Conservation (phyloP, 2,329 filamentous ascomycete species). For the Xylaria sp. region DNA sequence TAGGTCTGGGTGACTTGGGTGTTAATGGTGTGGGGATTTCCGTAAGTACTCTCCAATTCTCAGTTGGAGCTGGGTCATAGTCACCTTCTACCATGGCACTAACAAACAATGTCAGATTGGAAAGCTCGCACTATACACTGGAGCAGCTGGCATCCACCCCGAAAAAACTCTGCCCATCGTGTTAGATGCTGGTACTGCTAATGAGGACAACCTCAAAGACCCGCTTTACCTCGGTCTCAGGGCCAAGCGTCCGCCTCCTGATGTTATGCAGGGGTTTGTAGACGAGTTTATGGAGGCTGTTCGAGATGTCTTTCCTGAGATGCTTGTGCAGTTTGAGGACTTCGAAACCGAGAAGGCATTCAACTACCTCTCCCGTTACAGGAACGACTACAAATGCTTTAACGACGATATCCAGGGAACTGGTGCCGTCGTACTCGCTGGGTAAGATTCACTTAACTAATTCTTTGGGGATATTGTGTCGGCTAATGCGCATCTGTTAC, state of each 20-base stretch:
- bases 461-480: neutral
- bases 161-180: constrained; percentile 81
- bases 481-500: constrained; percentile 33
- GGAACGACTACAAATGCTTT: constrained; percentile 91
- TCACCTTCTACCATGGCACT: constrained; percentile 43
- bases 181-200: constrained; percentile 73
- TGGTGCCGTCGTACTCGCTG: constrained; percentile 91
- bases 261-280: constrained; percentile 89
- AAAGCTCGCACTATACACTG: constrained; percentile 94
- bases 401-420: constrained; percentile 99
- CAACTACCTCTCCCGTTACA: constrained; percentile 90
- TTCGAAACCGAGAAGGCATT: constrained; percentile 95
- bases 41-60: constrained; percentile 60
- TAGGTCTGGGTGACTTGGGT: constrained; percentile 92
- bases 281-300: constrained; percentile 97
- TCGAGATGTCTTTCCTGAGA: constrained; percentile 75
- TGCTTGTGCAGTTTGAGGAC: constrained; percentile 93
- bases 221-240: constrained; percentile 90
- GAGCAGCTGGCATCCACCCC: constrained; percentile 93
- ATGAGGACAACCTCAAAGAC: constrained; percentile 73
- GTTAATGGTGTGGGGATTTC: constrained; percentile 98
- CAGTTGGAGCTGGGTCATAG: constrained; percentile 13
- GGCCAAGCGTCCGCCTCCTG: constrained; percentile 79
- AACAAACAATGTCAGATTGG: constrained; percentile 69
- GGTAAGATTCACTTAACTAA: constrained; percentile 59